Base-by-base conservation (phyloP, 2,329 filamentous ascomycete species). In the Amauroascus verrucosus region DNA sequence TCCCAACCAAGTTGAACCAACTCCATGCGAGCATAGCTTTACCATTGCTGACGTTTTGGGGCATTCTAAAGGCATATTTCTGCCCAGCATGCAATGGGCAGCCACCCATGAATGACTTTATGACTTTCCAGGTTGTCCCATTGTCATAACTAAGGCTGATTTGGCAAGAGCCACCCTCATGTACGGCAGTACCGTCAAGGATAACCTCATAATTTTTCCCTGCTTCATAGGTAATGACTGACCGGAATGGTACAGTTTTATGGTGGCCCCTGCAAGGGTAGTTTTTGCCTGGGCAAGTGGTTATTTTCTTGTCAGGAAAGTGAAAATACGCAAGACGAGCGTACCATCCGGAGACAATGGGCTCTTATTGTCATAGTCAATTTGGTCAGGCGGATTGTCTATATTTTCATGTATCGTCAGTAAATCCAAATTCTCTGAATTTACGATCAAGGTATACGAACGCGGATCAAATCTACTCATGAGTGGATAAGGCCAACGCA, bases 251-350 rank as follows among this genome's bases (percentile, higher is more conserved):
- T 13, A 64, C 65, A 56, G 78, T 75, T 2, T 66, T 58, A 55
- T 78, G 75, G 51, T 81, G 81, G 9, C 83, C 82, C 73, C 89
- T 89, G 78, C 87, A 93, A 4, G 86, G 84, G 67, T 81, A 93
- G 69, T 89, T 78, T 55, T 75, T 74, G 24, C 84, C 83, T 22
- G 18, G 11, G 6, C 1, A 2, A 35, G 11, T 9, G 16, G 16
- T 41, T 20, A 20, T 35, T 22, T n/a, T 37, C 13, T n/a, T 13
- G 33, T 13, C n/a, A 6, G 6, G 28, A 11, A 32, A 32, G 28
- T 6, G 6, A 32, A 11, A 32, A 32, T 32, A 6, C 28, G 28
- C 28, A 32, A 6, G 11, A 11, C 28, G 6, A 32, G 11, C 28
- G 11, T 11, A 32, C 28, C 28, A 6, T 6, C 22, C 3, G 9